These are phyloP conservation scores for Begonia loranthoides DNA, from an alignment of 306 rosid species.

Conservation along the genomic window DNA sequence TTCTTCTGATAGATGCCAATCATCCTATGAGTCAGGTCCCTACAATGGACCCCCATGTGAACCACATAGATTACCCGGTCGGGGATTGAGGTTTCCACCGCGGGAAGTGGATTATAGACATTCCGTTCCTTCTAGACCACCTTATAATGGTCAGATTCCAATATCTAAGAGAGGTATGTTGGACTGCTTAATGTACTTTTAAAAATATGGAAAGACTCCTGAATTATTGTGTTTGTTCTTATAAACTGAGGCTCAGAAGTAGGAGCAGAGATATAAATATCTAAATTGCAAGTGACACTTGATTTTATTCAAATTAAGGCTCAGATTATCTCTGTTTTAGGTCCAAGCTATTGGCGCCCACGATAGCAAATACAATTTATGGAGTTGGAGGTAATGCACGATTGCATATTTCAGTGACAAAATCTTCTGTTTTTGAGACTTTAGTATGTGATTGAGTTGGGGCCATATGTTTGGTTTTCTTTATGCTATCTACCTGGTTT, in stretches of 20 bases:
- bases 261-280: no score
- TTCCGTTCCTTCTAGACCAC: constrained; percentile 56
- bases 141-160: constrained; percentile 67
- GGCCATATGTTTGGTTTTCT: no score
- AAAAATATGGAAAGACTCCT: not conserved
- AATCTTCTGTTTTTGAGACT: not conserved
- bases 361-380: constrained; percentile 27
- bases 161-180: constrained; percentile 52
- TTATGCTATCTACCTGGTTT: not conserved
- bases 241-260: not conserved
- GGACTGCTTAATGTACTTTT: not conserved
- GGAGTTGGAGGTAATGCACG: constrained; percentile 21
- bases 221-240: not conserved
- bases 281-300: no score
- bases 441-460: not conserved
- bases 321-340: constrained; percentile 33
- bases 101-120: constrained; percentile 50
- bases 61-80: constrained; percentile 46
- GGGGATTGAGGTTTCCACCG: constrained; percentile 76
- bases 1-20: constrained; percentile 41
- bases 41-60: constrained; percentile 66
- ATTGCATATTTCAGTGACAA: not conserved
- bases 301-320: not conserved
- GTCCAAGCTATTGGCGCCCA: constrained; percentile 76
- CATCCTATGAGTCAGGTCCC: constrained; percentile 29